Evolutionary conservation across 2,329 filamentous ascomycete genomes (phyloP).

Genomic region (Neofusicoccum parvum): DNA sequence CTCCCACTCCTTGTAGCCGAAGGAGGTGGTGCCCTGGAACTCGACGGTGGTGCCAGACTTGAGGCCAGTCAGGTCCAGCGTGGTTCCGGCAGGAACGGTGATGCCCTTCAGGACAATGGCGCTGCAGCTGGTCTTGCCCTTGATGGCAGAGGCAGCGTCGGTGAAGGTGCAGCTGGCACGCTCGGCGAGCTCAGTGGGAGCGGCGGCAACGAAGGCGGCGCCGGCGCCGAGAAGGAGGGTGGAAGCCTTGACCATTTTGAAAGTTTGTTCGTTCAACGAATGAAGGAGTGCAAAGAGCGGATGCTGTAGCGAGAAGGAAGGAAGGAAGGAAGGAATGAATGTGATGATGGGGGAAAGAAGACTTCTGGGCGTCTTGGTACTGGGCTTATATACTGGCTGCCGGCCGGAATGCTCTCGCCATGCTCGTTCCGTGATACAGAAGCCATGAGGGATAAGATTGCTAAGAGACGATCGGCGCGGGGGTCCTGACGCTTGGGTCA

Average conservation of each 20-base stretch:
- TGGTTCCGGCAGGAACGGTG: slow-evolving; percentile 31
- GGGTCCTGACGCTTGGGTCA: not conserved
- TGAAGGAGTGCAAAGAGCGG: slow-evolving; percentile 15
- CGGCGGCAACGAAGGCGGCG: slow-evolving; percentile 20
- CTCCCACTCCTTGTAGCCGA: slow-evolving; percentile 43
- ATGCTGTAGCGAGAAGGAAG: slow-evolving; percentile 1
- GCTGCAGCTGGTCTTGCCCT: slow-evolving; percentile 20
- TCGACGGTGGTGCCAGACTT: slow-evolving; percentile 36
- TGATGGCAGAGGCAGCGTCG: slow-evolving; percentile 24
- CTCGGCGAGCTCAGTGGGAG: slow-evolving; percentile 10
- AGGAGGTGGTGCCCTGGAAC: slow-evolving; percentile 30
- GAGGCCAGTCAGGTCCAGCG: slow-evolving; percentile 61
- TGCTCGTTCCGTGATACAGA: slow-evolving; percentile 12
- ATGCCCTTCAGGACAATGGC: slow-evolving; percentile 22
- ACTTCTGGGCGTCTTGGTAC: not conserved
- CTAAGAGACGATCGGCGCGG: slow-evolving; percentile 2
- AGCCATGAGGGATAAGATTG: slow-evolving; percentile 13
- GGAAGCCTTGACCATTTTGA: slow-evolving; percentile 20
- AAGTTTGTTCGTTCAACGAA: slow-evolving; percentile 18
- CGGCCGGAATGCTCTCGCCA: not conserved
- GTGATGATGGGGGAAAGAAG: not conserved
- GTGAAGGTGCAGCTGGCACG: slow-evolving; percentile 22
- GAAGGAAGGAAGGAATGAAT: slow-evolving; percentile 8
- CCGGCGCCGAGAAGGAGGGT: slow-evolving; percentile 21
- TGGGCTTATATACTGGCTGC: slow-evolving; percentile 7